Percentiles rank a stretch among this genome's conserved stretches.
phyloP scores from a whole-genome alignment of 2,329 filamentous ascomycete genomes.

The Bretziella fagacearum region DNA sequence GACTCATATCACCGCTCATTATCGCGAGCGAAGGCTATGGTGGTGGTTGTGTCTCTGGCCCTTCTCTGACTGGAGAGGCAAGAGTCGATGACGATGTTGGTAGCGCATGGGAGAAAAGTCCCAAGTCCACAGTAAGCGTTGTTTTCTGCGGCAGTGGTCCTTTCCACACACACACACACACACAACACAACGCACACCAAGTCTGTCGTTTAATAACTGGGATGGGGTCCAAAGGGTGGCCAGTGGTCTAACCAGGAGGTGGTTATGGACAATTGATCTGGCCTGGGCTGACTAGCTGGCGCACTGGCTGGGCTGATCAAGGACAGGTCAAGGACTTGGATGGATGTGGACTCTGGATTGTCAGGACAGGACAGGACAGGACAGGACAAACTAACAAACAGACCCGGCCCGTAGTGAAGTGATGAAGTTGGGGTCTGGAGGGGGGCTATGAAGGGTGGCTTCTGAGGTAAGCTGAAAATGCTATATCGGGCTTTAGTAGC shows the following conservation, averaged over 20 bases:
- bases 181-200: too few species aligned
- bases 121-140: neutral
- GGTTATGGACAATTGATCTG: neutral
- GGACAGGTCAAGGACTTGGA: neutral
- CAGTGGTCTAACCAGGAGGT: slow-evolving; percentile 4
- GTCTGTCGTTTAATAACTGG: slow-evolving; percentile 2
- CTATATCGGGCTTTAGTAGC: too few species aligned
- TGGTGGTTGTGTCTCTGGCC: slow-evolving; percentile 11
- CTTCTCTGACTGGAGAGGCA: slow-evolving; percentile 12
- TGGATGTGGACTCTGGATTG: neutral
- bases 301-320: neutral
- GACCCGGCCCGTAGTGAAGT: too few species aligned
- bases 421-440: too few species aligned
- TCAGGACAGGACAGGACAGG: neutral
- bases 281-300: neutral
- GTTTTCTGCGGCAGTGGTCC: neutral
- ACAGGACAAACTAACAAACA: neutral
- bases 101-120: slow-evolving; percentile 13
- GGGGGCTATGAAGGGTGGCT: too few species aligned
- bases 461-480: too few species aligned
- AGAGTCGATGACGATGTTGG: slow-evolving; percentile 5
- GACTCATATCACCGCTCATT: slow-evolving; percentile 87
- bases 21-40: slow-evolving; percentile 7
- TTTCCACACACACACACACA: slow-evolving; percentile 3
- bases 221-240: slow-evolving; percentile 5